Percentiles rank a stretch among this genome's conserved stretches.
phyloP scores from a whole-genome alignment of 495 filamentous ascomycete species.

The Thermothielavioides terrestris region DNA sequence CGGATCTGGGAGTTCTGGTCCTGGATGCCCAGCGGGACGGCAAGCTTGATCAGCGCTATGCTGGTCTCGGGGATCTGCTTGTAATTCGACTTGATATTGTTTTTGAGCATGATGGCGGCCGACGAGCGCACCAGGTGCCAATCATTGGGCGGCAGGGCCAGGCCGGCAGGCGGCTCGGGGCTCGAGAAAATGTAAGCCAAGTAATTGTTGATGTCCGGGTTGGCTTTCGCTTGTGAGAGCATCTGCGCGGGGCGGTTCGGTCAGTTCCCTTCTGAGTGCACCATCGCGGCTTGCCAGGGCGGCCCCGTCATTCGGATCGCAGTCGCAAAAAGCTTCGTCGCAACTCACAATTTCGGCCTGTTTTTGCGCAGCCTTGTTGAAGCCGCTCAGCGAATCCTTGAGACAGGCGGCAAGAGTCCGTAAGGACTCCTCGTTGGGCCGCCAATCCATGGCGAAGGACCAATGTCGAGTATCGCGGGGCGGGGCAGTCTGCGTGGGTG shows the following conservation, averaged over 20 bases:
- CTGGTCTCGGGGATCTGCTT: slow-evolving; percentile 61
- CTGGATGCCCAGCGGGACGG: slow-evolving; percentile 67
- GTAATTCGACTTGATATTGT: slow-evolving; percentile 67
- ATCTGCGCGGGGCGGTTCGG: slow-evolving; percentile 48
- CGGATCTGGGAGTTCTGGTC: slow-evolving; percentile 78
- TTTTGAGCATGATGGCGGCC: slow-evolving; percentile 90
- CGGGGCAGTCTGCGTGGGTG: neutral
- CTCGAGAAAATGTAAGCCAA: slow-evolving; percentile 83
- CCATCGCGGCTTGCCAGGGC: too few relatives aligned
- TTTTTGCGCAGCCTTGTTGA: slow-evolving; percentile 68
- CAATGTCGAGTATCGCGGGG: slow-evolving; percentile 1
- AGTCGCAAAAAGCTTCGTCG: neutral
- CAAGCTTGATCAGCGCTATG: slow-evolving; percentile 65
- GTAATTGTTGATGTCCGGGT: slow-evolving; percentile 95
- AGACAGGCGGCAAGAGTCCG: slow-evolving; percentile 82
- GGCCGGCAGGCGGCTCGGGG: slow-evolving; percentile 46
- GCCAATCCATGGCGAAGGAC: slow-evolving; percentile 68
- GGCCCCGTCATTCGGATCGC: too few relatives aligned
- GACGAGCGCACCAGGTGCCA: slow-evolving; percentile 74
- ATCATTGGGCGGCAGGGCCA: slow-evolving; percentile 47
- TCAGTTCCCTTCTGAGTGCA: slow-evolving; percentile 1
- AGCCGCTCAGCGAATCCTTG: slow-evolving; percentile 80
- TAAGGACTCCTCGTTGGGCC: slow-evolving; percentile 79
- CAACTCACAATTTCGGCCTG: slow-evolving; percentile 60
- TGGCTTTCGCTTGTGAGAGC: slow-evolving; percentile 83